Conservation (phyloP, 2,329 filamentous ascomycete species). For the Arthrinium phaeospermum region DNA sequence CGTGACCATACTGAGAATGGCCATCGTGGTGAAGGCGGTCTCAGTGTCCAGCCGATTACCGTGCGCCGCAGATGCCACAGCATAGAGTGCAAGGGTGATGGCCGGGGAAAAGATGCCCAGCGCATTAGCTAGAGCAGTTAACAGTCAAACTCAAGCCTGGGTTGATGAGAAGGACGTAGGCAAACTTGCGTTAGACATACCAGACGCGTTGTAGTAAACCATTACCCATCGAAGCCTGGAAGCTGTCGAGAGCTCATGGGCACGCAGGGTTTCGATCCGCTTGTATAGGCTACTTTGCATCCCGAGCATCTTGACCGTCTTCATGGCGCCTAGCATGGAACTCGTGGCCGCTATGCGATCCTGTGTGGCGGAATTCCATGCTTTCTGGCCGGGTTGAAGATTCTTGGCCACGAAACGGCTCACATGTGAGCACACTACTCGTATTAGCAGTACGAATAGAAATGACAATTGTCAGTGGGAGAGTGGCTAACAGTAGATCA, state of each 20-base stretch:
- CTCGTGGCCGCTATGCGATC: constrained; percentile 41
- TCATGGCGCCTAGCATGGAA: constrained; percentile 40
- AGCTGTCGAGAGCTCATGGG: constrained; percentile 18
- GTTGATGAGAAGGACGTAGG: background rate
- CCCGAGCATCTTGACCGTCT: constrained; percentile 42
- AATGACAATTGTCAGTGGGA: background rate
- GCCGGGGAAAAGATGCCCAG: constrained; percentile 48
- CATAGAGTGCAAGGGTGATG: constrained; percentile 44
- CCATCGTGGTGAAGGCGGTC: constrained; percentile 48
- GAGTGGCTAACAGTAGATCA: constrained; percentile 46
- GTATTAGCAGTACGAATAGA: too few relatives aligned
- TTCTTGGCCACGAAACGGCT: constrained; percentile 38
- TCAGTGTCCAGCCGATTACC: constrained; percentile 38
- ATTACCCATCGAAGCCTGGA: constrained; percentile 46
- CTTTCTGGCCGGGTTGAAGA: constrained; percentile 39
- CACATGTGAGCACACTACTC: background rate
- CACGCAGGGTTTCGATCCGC: constrained; percentile 21
- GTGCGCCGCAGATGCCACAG: constrained; percentile 31
- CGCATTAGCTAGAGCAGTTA: constrained; percentile 42
- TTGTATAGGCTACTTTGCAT: background rate
- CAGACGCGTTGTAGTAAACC: constrained; percentile 47
- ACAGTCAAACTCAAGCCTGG: background rate
- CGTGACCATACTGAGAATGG: constrained; percentile 46
- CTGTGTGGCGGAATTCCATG: constrained; percentile 47
- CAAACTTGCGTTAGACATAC: constrained; percentile 33